A percentile compares a stretch with the other conserved stretches of the same genome.
Conservation (phyloP, 306 rosid genomes). For the Aeschynomene evenia region DNA sequence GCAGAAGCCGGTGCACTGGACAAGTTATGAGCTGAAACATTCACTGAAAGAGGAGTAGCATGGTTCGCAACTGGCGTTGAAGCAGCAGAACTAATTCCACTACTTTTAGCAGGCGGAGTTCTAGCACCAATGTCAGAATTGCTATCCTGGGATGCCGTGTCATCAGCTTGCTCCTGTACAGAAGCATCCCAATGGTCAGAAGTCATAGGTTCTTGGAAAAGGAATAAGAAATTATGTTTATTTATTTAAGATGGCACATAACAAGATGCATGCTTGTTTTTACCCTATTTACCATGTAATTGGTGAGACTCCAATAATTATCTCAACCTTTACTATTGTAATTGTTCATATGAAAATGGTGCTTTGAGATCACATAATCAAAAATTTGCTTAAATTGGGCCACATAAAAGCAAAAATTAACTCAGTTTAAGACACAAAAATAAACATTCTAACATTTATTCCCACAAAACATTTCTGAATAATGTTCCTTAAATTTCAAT, state of each 20-base stretch:
- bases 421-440: not conserved
- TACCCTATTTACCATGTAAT: conserved; percentile 1
- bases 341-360: not conserved
- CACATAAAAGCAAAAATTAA: not conserved
- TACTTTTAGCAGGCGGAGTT: conserved; percentile 82
- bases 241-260: conserved; percentile 25
- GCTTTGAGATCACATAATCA: conserved; percentile 21
- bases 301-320: conserved; percentile 8
- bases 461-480: conserved; percentile 4
- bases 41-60: conserved; percentile 49
- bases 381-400: conserved; percentile 18
- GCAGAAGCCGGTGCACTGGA: conserved; percentile 49
- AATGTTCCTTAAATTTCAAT: not conserved
- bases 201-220: conserved; percentile 36
- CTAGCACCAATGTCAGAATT: conserved; percentile 60
- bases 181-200: conserved; percentile 44
- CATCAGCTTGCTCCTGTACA: conserved; percentile 84
- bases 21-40: conserved; percentile 53
- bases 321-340: conserved; percentile 1
- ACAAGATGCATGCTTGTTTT: not conserved
- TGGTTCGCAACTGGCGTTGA: conserved; percentile 67
- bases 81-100: conserved; percentile 53
- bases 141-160: conserved; percentile 69
- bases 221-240: conserved; percentile 32
- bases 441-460: not conserved